phyloP scores from a whole-genome alignment of 139 green algal genomes.

The Chara braunii region DNA sequence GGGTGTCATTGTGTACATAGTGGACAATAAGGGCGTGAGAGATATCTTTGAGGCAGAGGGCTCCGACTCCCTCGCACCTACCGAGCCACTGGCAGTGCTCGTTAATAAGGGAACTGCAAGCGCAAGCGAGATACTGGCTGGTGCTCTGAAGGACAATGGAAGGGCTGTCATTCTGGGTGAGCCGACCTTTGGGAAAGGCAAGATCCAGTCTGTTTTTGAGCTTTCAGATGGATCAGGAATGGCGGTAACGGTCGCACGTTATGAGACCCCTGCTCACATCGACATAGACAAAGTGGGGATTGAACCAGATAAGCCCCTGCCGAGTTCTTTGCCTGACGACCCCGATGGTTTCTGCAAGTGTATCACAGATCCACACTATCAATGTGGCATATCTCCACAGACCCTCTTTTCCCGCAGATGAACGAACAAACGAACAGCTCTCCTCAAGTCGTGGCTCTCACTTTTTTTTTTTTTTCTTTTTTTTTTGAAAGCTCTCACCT shows the following conservation, averaged over 20 bases:
- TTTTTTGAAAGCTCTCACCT: too few relatives aligned
- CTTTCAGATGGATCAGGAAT: constrained; percentile 82
- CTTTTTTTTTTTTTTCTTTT: too few relatives aligned
- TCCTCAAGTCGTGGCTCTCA: too few relatives aligned
- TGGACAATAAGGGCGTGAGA: constrained; percentile 74
- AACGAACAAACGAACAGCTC: too few relatives aligned
- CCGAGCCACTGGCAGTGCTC: constrained; percentile 28
- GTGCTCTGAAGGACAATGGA: constrained; percentile 84
- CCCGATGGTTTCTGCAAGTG: constrained; percentile 18
- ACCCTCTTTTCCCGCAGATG: too few relatives aligned
- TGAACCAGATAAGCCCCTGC: constrained; percentile 16
- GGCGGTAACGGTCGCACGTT: constrained; percentile 83
- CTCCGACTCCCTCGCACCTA: constrained; percentile 4
- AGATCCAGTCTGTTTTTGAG: constrained; percentile 91
- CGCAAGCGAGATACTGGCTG: constrained; percentile 86
- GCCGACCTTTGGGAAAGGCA: constrained; percentile 90
- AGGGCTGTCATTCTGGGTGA: constrained; percentile 68
- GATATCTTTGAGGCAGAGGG: constrained; percentile 79
- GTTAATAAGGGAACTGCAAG: constrained; percentile 91
- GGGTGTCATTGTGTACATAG: constrained; percentile 88
- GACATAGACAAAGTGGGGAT: constrained; percentile 52
- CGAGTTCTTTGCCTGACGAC: background rate
- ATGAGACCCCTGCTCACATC: constrained; percentile 55
- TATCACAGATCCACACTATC: background rate
- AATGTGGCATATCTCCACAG: too few relatives aligned